Conservation (phyloP, 148 eudicot species). For the Linanthus parryae region DNA sequence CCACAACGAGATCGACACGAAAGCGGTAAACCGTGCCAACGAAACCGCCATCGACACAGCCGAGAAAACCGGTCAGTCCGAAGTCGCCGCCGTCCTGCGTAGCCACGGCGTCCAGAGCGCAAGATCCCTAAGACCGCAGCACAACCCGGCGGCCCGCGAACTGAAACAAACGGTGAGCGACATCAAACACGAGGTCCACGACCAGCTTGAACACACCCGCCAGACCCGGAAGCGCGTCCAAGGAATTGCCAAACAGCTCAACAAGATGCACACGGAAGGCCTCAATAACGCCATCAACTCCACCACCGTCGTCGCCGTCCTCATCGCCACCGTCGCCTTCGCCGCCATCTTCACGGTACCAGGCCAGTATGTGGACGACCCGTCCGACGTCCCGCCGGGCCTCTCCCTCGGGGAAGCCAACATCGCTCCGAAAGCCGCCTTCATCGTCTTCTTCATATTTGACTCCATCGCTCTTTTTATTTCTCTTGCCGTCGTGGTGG, state of each 20-base stretch:
- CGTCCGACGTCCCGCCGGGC: constrained; percentile 36
- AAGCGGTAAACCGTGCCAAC: constrained; percentile 52
- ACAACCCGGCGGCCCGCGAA: constrained; percentile 52
- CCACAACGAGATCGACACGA: constrained; percentile 41
- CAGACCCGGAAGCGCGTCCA: constrained; percentile 61
- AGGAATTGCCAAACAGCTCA: constrained; percentile 63
- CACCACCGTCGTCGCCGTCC: constrained; percentile 74
- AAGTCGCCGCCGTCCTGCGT: constrained; percentile 34
- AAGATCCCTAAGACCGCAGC: constrained; percentile 39
- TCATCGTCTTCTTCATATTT: constrained; percentile 53
- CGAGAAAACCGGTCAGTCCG: constrained; percentile 43
- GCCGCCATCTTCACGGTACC: constrained; percentile 81
- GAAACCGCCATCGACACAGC: constrained; percentile 82
- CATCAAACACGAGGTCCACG: constrained; percentile 78
- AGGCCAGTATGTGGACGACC: constrained; percentile 62
- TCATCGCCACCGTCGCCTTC: constrained; percentile 79
- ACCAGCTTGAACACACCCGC: constrained; percentile 70
- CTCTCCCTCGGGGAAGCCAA: constrained; percentile 67
- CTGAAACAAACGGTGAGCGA: constrained; percentile 77
- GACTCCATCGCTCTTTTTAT: constrained; percentile 79
- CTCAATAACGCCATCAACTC: constrained; percentile 80
- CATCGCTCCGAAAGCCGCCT: constrained; percentile 46
- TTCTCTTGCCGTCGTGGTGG: constrained; percentile 78
- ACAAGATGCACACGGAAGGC: constrained; percentile 77
- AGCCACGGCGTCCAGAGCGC: constrained; percentile 58